Conservation (phyloP, 139 green algal genomes). For the Monoraphidium neglectum region DNA sequence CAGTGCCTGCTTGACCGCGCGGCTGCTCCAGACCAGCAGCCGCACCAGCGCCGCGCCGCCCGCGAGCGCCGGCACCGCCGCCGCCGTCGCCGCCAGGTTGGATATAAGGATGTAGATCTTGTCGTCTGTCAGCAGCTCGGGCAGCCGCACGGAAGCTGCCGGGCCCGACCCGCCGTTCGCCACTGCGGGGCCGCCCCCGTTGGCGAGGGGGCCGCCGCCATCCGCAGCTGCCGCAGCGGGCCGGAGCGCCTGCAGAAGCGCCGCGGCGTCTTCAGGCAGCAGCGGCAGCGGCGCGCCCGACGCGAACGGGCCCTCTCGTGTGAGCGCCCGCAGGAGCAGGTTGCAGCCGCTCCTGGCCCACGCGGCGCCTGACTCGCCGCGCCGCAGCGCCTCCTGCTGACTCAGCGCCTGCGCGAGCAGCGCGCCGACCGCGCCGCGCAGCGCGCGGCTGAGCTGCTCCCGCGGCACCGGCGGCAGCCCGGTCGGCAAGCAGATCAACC, state of each 20-base stretch:
- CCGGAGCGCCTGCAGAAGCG: not conserved
- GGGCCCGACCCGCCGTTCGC: not conserved
- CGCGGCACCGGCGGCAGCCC: not conserved
- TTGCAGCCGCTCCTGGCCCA: conserved; percentile 25
- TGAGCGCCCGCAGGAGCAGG: conserved; percentile 25
- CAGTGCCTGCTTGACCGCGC: conserved; percentile 20
- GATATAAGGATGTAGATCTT: conserved; percentile 29
- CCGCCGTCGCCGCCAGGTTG: conserved; percentile 21
- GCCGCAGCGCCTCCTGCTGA: conserved; percentile 1
- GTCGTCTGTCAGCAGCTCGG: conserved; percentile 12
- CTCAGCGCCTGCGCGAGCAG: conserved; percentile 1
- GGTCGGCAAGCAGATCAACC: not conserved
- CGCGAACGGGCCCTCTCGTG: not conserved
- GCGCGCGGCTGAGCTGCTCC: conserved; percentile 23
- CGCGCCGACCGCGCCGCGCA: not conserved
- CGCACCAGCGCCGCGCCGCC: conserved; percentile 8
- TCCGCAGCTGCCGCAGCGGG: not conserved
- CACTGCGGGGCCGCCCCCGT: not conserved
- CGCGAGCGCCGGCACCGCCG: not conserved
- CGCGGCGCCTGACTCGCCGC: not conserved
- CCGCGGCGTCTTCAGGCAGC: conserved; percentile 19
- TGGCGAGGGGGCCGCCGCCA: not conserved
- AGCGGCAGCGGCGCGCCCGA: conserved; percentile 11
- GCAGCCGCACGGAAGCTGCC: not conserved
- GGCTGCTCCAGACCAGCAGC: conserved; percentile 28